Percentiles rank a stretch among this genome's conserved stretches.
Evolutionary conservation across 768 basidiomycete species (phyloP).

Genomic region (Mycena galericulata): DNA sequence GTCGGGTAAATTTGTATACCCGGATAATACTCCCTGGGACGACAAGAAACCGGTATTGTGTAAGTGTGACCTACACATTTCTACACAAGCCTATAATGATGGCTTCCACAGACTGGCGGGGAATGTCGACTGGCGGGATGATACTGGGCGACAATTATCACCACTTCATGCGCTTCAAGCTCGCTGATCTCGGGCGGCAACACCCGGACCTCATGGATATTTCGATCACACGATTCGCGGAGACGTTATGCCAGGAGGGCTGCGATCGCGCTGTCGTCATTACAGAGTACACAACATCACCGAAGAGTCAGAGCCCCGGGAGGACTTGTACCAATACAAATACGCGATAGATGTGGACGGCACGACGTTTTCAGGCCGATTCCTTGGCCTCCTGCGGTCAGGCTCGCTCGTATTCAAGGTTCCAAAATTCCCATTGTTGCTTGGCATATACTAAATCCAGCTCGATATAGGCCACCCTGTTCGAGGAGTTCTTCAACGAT

Average conservation of each 20-base stretch:
- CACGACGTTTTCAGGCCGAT: constrained; percentile 7
- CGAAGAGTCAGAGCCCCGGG: background rate
- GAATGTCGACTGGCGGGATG: constrained; percentile 7
- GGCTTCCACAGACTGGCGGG: constrained; percentile 25
- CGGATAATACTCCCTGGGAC: constrained; percentile 18
- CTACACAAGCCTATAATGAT: background rate
- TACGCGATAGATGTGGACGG: constrained; percentile 21
- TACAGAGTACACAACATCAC: constrained; percentile 7
- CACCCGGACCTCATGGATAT: constrained; percentile 12
- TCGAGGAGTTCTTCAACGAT: constrained; percentile 2
- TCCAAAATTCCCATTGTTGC: background rate
- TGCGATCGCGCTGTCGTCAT: background rate
- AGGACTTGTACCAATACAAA: background rate
- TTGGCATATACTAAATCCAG: too few species aligned
- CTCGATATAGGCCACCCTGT: background rate
- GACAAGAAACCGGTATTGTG: background rate
- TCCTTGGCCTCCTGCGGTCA: background rate
- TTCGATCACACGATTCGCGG: background rate
- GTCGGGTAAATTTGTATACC: constrained; percentile 3
- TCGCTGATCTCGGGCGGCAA: background rate
- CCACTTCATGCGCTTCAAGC: constrained; percentile 21
- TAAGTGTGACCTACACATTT: background rate
- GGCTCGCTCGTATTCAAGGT: constrained; percentile 27
- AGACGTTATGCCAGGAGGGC: background rate
- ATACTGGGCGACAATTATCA: constrained; percentile 14